A percentile compares a stretch with the other conserved stretches of the same genome.
Evolutionary conservation across 202 grass and related monocot genomes (phyloP).

Genomic region (Digitaria exilis): DNA sequence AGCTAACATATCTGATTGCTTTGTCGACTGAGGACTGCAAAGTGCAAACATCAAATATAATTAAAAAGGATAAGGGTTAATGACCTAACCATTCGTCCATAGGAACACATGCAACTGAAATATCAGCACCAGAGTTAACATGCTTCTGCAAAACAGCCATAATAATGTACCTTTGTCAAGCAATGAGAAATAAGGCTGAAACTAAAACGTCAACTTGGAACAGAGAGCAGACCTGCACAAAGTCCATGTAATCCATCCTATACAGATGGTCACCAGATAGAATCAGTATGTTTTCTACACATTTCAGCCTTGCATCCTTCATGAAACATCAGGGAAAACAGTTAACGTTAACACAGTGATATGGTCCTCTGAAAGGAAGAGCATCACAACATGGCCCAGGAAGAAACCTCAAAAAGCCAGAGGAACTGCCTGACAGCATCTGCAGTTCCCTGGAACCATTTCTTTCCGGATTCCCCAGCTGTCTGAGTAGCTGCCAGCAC

Average conservation of each 20-base stretch:
- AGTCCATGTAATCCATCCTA: slow-evolving; percentile 87
- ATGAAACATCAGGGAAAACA: slow-evolving; percentile 1
- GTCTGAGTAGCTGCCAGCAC: slow-evolving; percentile 88
- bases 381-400: not conserved
- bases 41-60: not conserved
- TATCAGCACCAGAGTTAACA: slow-evolving; percentile 71
- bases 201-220: not conserved
- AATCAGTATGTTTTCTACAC: slow-evolving; percentile 80
- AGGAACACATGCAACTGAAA: slow-evolving; percentile 74
- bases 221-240: slow-evolving; percentile 60
- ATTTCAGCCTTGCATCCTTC: slow-evolving; percentile 70
- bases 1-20: not conserved
- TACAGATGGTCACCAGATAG: slow-evolving; percentile 83
- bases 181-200: not conserved
- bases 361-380: not conserved
- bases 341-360: not conserved
- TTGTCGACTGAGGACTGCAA: slow-evolving; percentile 16
- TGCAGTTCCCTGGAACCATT: slow-evolving; percentile 89
- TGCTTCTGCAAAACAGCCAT: slow-evolving; percentile 62
- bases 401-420: slow-evolving; percentile 78
- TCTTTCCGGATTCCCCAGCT: slow-evolving; percentile 68
- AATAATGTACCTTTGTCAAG: not conserved
- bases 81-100: slow-evolving; percentile 76
- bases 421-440: slow-evolving; percentile 87
- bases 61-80: slow-evolving; percentile 18